phyloP scores from a whole-genome alignment of 2,329 filamentous ascomycete species.

The Lecanicillium sp. region DNA sequence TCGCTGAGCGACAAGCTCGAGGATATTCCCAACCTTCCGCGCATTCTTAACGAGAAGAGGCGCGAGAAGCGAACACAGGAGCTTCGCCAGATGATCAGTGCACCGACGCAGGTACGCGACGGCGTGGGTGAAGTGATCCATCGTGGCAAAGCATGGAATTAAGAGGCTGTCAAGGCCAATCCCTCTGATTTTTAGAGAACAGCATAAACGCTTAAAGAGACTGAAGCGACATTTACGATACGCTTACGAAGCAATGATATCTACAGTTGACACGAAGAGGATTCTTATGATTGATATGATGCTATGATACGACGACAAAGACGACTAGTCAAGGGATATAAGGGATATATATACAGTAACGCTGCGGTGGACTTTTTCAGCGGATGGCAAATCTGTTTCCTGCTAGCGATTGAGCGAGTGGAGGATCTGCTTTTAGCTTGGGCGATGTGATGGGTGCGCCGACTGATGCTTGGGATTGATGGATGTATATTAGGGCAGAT shows the following conservation, averaged over 20 bases:
- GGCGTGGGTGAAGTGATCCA: slow-evolving; percentile 53
- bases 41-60: slow-evolving; percentile 51
- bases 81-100: slow-evolving; percentile 54
- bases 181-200: not conserved
- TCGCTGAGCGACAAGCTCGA: slow-evolving; percentile 44
- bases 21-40: slow-evolving; percentile 47
- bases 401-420: too few species aligned
- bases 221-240: too few species aligned
- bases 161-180: not conserved
- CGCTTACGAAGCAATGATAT: not conserved
- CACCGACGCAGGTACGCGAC: slow-evolving; percentile 51
- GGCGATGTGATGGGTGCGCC: too few species aligned
- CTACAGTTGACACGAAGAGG: not conserved
- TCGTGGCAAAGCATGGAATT: slow-evolving; percentile 24
- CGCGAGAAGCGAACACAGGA: slow-evolving; percentile 54
- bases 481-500: too few species aligned
- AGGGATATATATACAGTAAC: not conserved
- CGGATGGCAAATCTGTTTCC: too few species aligned
- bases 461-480: too few species aligned
- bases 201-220: too few species aligned
- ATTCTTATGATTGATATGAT: slow-evolving; percentile 7
- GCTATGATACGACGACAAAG: slow-evolving; percentile 1
- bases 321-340: too few species aligned
- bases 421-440: too few species aligned
- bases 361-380: not conserved